phyloP scores from a whole-genome alignment of 2,329 filamentous ascomycete species.

The Microsporum canis region DNA sequence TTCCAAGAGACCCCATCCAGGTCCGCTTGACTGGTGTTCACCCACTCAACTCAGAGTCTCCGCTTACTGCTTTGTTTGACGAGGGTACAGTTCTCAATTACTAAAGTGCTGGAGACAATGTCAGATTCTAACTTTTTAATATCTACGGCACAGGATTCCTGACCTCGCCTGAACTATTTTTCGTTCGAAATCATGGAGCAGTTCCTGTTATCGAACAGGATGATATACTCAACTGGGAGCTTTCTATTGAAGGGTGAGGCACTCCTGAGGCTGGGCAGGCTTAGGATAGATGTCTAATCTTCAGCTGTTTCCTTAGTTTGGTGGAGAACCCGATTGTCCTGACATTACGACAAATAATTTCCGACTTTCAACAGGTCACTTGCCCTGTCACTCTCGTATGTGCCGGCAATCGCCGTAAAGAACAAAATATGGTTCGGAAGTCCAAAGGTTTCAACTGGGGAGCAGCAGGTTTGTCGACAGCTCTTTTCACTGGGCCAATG shows the following conservation, averaged over 20 bases:
- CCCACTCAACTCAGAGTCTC: slow-evolving; percentile 83
- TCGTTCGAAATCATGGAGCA: slow-evolving; percentile 79
- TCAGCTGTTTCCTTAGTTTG: slow-evolving; percentile 37
- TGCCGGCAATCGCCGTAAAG: slow-evolving; percentile 82
- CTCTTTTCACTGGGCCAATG: slow-evolving; percentile 73
- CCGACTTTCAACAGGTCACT: slow-evolving; percentile 68
- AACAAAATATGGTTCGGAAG: slow-evolving; percentile 83
- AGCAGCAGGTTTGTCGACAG: slow-evolving; percentile 72
- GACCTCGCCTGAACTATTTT: slow-evolving; percentile 78
- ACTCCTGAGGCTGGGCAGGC: too few relatives aligned
- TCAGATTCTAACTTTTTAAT: slow-evolving; percentile 7
- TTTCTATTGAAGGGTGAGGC: slow-evolving; percentile 60
- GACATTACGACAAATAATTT: slow-evolving; percentile 59
- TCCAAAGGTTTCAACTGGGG: slow-evolving; percentile 95
- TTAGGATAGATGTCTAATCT: background rate
- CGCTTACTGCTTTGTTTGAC: slow-evolving; percentile 64
- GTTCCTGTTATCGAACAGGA: slow-evolving; percentile 65
- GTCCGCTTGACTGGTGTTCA: slow-evolving; percentile 81
- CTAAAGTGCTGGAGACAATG: background rate
- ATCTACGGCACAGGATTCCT: slow-evolving; percentile 55
- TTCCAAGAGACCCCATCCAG: slow-evolving; percentile 65
- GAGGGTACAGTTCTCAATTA: slow-evolving; percentile 28
- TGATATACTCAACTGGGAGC: slow-evolving; percentile 66
- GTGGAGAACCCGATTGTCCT: slow-evolving; percentile 66
- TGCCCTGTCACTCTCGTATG: slow-evolving; percentile 83